Evolutionary conservation across 75 land plant genomes (phyloP).

Genomic region (Selaginella moellendorffii): DNA sequence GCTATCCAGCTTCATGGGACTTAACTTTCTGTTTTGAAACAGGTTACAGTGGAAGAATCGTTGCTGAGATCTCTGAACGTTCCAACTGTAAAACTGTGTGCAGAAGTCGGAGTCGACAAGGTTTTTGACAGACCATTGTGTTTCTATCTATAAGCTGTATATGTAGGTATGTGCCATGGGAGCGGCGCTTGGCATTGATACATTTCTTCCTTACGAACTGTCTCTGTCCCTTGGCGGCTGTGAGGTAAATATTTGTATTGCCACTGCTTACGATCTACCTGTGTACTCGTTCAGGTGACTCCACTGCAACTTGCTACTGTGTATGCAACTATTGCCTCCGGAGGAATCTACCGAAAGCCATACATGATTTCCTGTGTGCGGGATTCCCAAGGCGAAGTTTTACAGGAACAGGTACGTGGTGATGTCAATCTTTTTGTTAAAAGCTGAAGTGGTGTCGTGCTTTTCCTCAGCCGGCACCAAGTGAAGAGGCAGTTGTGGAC

Average conservation of each 20-base stretch:
- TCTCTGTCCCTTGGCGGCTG: conserved; percentile 33
- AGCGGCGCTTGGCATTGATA: conserved; percentile 25
- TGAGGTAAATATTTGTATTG: conserved; percentile 20
- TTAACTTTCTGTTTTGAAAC: no score
- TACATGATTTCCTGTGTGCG: conserved; percentile 24
- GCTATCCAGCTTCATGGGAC: neutral
- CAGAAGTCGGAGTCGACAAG: conserved; percentile 33
- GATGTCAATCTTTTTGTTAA: no score
- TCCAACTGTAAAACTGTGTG: conserved; percentile 34
- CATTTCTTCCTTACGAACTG: conserved; percentile 28
- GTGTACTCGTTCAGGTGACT: conserved; percentile 19
- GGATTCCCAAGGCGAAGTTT: conserved; percentile 20
- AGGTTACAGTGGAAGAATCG: conserved; percentile 32
- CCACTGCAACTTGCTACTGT: conserved; percentile 31
- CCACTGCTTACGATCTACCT: neutral
- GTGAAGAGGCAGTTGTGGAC: conserved; percentile 16
- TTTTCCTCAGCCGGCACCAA: conserved; percentile 10
- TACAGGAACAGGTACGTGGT: conserved; percentile 22
- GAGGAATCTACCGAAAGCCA: conserved; percentile 28
- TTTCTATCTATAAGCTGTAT: no score
- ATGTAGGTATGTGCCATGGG: conserved; percentile 32
- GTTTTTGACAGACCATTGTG: no score
- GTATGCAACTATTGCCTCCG: conserved; percentile 36
- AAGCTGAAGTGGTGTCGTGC: no score
- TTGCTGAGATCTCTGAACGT: conserved; percentile 23